phyloP scores from a whole-genome alignment of 495 filamentous ascomycete species.

The Penicillium odoratum region DNA sequence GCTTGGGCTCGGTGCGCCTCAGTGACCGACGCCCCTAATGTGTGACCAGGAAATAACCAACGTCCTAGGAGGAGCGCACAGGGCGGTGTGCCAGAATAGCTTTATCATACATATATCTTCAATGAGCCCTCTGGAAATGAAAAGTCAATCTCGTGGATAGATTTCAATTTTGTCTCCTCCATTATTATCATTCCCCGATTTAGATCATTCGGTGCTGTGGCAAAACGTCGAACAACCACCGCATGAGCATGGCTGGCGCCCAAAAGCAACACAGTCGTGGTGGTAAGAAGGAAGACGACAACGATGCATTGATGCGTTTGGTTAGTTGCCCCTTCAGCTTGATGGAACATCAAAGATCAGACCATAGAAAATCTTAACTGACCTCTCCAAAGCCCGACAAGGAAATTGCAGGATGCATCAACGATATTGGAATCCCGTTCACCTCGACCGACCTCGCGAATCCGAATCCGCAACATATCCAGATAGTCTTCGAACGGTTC shows the following conservation, averaged over 20 bases:
- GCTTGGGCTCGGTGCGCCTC: too few species aligned
- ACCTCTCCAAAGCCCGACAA: constrained; percentile 57
- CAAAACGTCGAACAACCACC: constrained; percentile 62
- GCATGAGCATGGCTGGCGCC: constrained; percentile 64
- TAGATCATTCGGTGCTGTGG: background rate
- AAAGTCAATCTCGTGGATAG: too few species aligned
- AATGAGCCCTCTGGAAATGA: too few species aligned
- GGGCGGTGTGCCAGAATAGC: too few species aligned
- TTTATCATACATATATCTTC: too few species aligned
- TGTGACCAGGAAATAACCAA: too few species aligned
- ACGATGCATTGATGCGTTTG: constrained; percentile 86
- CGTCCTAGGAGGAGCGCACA: too few species aligned
- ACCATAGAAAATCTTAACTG: background rate
- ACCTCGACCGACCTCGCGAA: constrained; percentile 86
- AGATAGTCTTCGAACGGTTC: constrained; percentile 97
- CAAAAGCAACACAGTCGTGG: constrained; percentile 61
- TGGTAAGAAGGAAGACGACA: constrained; percentile 77
- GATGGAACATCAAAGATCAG: background rate
- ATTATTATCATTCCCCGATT: too few species aligned
- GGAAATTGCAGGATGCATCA: constrained; percentile 96
- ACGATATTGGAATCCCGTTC: constrained; percentile 89
- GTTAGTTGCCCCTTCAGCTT: constrained; percentile 39
- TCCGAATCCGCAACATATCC: constrained; percentile 88
- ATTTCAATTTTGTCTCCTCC: too few species aligned
- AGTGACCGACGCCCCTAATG: too few species aligned